A percentile compares a stretch with the other conserved stretches of the same genome.
These are phyloP conservation scores for Metarhizium rileyi DNA, from an alignment of 2,329 filamentous ascomycete species.

Conservation along the genomic window DNA sequence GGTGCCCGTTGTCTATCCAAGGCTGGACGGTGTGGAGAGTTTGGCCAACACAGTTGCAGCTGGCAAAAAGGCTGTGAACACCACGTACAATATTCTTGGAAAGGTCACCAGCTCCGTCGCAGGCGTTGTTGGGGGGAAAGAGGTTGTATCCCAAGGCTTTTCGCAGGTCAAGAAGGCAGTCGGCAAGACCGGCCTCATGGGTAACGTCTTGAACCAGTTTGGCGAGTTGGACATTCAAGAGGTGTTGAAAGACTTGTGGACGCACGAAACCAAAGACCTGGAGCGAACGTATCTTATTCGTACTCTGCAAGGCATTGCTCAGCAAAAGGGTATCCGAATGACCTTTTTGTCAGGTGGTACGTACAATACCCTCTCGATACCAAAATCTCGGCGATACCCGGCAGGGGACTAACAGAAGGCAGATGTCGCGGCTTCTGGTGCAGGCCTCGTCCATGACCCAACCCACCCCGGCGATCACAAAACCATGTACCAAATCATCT, in stretches of 20 bases:
- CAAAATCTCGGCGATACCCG: not conserved
- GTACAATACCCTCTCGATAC: conserved; percentile 13
- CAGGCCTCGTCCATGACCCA: conserved; percentile 89
- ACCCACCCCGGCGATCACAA: conserved; percentile 88
- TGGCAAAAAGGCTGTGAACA: conserved; percentile 93
- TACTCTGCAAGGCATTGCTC: conserved; percentile 87
- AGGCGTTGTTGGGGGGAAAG: conserved; percentile 89
- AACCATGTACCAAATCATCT: conserved; percentile 98
- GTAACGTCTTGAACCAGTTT: conserved; percentile 88
- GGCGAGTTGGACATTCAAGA: conserved; percentile 92
- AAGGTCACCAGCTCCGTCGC: conserved; percentile 93
- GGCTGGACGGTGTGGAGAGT: conserved; percentile 84
- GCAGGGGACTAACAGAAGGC: not conserved
- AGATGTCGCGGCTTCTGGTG: conserved; percentile 84
- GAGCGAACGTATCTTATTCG: conserved; percentile 94
- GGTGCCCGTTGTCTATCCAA: conserved; percentile 82
- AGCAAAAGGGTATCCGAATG: conserved; percentile 93
- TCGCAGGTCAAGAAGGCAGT: conserved; percentile 93
- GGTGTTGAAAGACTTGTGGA: conserved; percentile 95
- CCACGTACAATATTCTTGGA: conserved; percentile 90
- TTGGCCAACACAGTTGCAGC: conserved; percentile 85
- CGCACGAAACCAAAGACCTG: conserved; percentile 93
- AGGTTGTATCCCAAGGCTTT: conserved; percentile 86
- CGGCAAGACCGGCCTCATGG: conserved; percentile 92
- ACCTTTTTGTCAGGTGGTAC: conserved; percentile 85